Evolutionary conservation across 78 protist species (phyloP).

Genomic region (Dictyostelium purpureum): DNA sequence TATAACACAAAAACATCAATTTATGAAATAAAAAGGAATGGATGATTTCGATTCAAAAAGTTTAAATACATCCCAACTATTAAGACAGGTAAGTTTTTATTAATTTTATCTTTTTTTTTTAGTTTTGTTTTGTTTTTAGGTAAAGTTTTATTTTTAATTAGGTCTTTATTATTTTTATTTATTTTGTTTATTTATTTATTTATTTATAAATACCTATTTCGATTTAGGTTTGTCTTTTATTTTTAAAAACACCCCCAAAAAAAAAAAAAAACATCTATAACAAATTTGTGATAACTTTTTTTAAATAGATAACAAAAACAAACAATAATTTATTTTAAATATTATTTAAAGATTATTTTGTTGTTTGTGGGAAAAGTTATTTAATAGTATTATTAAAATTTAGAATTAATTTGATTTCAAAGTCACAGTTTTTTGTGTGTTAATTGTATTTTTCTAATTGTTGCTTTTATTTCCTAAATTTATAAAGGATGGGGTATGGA

Average conservation of each 20-base stretch:
- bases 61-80: slow-evolving; percentile 2
- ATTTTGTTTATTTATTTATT: background rate
- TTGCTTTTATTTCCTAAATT: no score
- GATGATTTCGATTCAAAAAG: background rate
- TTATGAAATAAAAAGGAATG: background rate
- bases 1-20: background rate
- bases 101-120: background rate
- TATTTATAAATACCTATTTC: background rate
- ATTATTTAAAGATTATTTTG: no score
- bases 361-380: no score
- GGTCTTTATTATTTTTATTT: background rate
- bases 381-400: no score
- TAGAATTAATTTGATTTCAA: no score
- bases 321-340: no score
- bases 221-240: background rate
- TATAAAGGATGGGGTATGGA: no score
- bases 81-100: slow-evolving; percentile 8
- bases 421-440: no score
- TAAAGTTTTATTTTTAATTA: no score
- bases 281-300: no score
- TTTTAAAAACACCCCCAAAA: background rate
- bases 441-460: no score
- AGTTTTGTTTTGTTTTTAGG: background rate
- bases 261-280: background rate
- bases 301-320: no score